These are phyloP conservation scores for Saksenaea oblongispora DNA, from an alignment of 371 early-diverging fungal species.

Conservation along the genomic window DNA sequence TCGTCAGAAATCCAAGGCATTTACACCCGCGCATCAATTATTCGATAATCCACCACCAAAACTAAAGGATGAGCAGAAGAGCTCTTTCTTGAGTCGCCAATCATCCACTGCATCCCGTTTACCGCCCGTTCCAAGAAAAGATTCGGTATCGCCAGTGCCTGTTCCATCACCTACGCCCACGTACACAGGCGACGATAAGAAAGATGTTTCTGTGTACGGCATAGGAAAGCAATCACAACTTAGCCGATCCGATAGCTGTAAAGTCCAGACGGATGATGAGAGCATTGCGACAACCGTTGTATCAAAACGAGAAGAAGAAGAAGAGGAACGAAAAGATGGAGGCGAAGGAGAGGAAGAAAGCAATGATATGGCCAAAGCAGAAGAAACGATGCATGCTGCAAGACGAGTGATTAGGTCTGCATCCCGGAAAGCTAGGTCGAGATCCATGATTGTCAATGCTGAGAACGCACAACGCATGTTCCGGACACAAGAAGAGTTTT, in stretches of 20 bases:
- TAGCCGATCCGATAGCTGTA: not conserved
- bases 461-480: slow-evolving; percentile 15
- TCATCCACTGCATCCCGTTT: slow-evolving; percentile 6
- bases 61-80: not conserved
- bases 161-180: slow-evolving; percentile 3
- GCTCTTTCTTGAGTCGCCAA: not conserved
- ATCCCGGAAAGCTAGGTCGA: slow-evolving; percentile 25
- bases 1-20: slow-evolving; percentile 22
- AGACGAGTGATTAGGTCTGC: slow-evolving; percentile 25
- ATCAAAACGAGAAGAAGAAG: not conserved
- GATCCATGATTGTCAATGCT: slow-evolving; percentile 22
- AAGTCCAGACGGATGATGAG: not conserved
- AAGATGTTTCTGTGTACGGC: not conserved
- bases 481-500: not conserved
- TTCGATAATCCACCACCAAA: slow-evolving; percentile 14
- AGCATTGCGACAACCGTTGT: not conserved
- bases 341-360: not conserved
- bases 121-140: slow-evolving; percentile 14
- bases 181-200: not conserved
- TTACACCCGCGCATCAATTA: slow-evolving; percentile 7
- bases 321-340: slow-evolving; percentile 1
- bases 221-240: not conserved
- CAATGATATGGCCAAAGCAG: not conserved
- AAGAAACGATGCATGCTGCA: slow-evolving; percentile 18
- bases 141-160: not conserved